Base-by-base conservation (phyloP, 2,329 filamentous ascomycete species). In the Furcasterigmium furcatum region DNA sequence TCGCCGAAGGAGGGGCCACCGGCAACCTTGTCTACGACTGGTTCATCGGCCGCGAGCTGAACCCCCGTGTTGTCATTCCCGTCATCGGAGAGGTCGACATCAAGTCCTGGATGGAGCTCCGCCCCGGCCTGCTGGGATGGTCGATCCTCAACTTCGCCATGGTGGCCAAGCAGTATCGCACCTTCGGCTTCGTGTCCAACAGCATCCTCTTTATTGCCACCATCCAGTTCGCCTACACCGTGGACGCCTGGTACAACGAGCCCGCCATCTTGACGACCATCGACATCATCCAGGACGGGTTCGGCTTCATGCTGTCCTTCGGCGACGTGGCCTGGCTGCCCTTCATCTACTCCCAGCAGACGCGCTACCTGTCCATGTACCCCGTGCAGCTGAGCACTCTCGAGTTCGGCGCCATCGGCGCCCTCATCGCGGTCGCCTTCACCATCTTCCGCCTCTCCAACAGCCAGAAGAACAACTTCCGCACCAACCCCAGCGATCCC, bases 261-360 rank as follows among this genome's bases (percentile, higher is more conserved):
- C 78, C 88, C 0, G 87, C 90, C 3, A 87, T 96, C 51, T 72
- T 96, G 52, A 96, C 91, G 2, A 96, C 91, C 25, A 96, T 97
- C 70, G 92, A 97, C 61, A 87, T 96, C 54, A 95, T 86, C 43
- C 88, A 84, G 35, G 92, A 97, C 57, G 92, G 92, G 6, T 96
- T 97, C 56, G 92, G 92, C 44, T 90, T 90, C 72, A 97, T 97
- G 92, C 77, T 97, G 27, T 76, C 88, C 2, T 96, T 96, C 62
- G 92, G 91, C 46, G 92, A 97, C 58, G 76, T 96, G 6, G 88
- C 87, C 50, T 97, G 92, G 92, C 80, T 96, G 3, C 92, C 92
- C 1, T 95, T 95, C 63, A 76, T 89, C 47, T 97, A 96, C 74
- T 87, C 83, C 16, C 74, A 89, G 29, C 91, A 95, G 66, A 83